These are phyloP conservation scores for Ceratocystiopsis brevicomis DNA, from an alignment of 2,329 filamentous ascomycete species.

Conservation along the genomic window DNA sequence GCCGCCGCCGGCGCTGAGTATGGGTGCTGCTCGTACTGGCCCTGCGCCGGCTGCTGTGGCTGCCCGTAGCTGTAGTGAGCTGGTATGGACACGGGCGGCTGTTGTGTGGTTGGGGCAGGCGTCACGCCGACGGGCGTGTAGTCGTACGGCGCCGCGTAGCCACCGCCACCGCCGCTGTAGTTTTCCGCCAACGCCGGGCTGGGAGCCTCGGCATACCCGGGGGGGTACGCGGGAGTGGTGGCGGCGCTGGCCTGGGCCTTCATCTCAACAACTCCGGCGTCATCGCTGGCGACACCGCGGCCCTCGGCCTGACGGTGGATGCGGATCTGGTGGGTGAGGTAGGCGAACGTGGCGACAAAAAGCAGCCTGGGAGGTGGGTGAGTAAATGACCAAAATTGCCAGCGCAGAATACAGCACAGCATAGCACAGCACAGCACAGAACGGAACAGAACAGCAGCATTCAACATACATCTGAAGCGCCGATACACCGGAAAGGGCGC, in stretches of 20 bases:
- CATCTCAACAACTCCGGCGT: constrained; percentile 13
- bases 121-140: no score
- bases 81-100: no score
- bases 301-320: constrained; percentile 11
- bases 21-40: background rate
- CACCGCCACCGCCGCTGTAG: no score
- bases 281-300: constrained; percentile 5
- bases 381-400: background rate
- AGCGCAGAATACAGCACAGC: no score
- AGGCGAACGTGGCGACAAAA: constrained; percentile 26
- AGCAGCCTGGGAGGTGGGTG: constrained; percentile 10
- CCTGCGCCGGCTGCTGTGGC: background rate
- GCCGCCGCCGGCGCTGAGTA: background rate
- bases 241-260: constrained; percentile 8
- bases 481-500: constrained; percentile 15
- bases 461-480: constrained; percentile 13
- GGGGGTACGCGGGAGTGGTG: no score
- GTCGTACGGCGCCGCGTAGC: no score
- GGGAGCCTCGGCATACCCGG: no score
- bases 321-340: constrained; percentile 17
- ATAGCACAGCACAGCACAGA: background rate
- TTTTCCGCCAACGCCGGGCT: no score
- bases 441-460: background rate
- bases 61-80: background rate
- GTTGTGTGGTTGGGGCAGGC: no score